These are phyloP conservation scores for Aaosphaeria pasadenensis DNA, from an alignment of 2,329 filamentous ascomycete genomes.

Conservation along the genomic window DNA sequence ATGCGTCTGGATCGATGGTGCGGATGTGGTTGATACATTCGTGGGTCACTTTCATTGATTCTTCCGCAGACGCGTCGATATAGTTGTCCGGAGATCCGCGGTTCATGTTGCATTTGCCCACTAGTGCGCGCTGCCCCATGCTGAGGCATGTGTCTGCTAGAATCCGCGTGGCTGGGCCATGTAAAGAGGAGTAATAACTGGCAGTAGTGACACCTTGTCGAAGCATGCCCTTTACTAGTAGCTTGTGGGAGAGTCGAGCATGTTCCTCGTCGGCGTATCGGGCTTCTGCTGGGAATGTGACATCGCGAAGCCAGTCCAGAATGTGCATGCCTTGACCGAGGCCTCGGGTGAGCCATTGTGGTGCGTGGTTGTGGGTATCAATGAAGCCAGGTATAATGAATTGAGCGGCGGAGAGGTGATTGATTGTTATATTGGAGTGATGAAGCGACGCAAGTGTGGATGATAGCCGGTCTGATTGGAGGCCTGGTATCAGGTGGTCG, in stretches of 20 bases:
- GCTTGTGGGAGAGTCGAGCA: conserved; percentile 31
- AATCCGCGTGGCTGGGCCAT: conserved; percentile 55
- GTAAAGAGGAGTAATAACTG: conserved; percentile 40
- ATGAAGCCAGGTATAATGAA: conserved; percentile 61
- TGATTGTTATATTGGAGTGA: too few species aligned
- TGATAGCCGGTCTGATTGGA: too few species aligned
- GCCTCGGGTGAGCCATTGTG: conserved; percentile 51
- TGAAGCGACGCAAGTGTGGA: too few species aligned
- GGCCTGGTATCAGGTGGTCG: too few species aligned
- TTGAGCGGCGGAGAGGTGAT: conserved; percentile 16
- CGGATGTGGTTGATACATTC: neutral
- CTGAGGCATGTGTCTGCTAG: conserved; percentile 54
- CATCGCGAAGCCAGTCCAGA: conserved; percentile 59
- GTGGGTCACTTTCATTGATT: neutral
- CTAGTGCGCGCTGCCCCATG: conserved; percentile 57
- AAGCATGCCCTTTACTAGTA: neutral
- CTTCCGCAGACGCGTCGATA: conserved; percentile 17
- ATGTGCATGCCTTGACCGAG: conserved; percentile 35
- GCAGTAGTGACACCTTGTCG: neutral
- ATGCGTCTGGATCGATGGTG: neutral
- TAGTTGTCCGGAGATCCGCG: conserved; percentile 42
- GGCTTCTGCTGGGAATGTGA: conserved; percentile 64
- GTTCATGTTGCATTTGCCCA: conserved; percentile 64
- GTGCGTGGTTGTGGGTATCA: conserved; percentile 68
- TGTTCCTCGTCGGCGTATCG: conserved; percentile 56